Evolutionary conservation across 1,139 yeast genomes (phyloP), one percentile per base, ranked within the genome.

Genomic region (Taphrina wiesneri): DNA sequence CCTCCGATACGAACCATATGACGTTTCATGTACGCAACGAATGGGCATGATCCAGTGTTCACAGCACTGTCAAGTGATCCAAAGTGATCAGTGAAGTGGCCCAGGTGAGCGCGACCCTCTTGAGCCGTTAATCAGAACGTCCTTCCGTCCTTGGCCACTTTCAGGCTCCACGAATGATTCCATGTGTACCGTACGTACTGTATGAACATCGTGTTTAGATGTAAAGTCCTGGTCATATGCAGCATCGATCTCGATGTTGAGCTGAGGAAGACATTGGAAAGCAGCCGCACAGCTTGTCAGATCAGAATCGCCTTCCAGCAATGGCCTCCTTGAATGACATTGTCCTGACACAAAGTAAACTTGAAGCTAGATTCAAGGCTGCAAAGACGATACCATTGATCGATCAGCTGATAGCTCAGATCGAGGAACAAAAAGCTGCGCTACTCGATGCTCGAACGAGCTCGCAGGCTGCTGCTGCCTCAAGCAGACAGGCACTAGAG

Each of bases 251-350:
- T n/a, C n/a, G n/a, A n/a, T n/a, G n/a, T n/a, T n/a, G n/a, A n/a
- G n/a, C n/a, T n/a, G n/a, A n/a, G n/a, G n/a, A n/a, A n/a, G n/a
- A n/a, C n/a, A n/a, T n/a, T n/a, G n/a, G n/a, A n/a, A n/a, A n/a
- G n/a, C n/a, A n/a, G n/a, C n/a, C n/a, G n/a, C n/a, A n/a, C n/a
- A n/a, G n/a, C n/a, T n/a, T n/a, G 2, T 11, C 6, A 32, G 36
- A 32, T 15, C 9, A 41, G 39, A 9, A 7, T 7, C n/a, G 17
- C 19, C 46, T 15, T n/a, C 46, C 13, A n/a, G 4, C 9, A 21
- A 52, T 52, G 56, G n/a, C 56, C 6, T 52, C 56, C 25, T 41
- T 60, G 51, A 41, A 21, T 15, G 64, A 60, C 3, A n/a, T 60
- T 19, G 51, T 17, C 11, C 28, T 28, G 19, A 51, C 64, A 13